Evolutionary conservation across 192 early-diverging fungal species (phyloP).

Genomic region (Backusella sp.): DNA sequence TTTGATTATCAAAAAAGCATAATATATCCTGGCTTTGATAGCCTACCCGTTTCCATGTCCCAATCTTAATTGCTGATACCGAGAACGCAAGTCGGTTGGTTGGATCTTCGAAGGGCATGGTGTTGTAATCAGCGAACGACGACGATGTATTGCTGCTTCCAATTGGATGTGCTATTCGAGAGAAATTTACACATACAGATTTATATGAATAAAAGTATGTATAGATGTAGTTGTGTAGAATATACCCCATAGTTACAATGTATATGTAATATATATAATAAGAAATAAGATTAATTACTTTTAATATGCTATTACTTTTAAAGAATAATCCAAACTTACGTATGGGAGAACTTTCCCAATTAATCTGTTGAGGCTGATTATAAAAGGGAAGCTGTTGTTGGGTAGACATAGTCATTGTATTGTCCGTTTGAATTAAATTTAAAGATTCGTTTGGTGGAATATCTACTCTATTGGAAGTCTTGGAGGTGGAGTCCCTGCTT

Average conservation of each 20-base stretch:
- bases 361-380: not conserved
- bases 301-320: not conserved
- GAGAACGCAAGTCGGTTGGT: constrained; percentile 20
- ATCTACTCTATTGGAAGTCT: not conserved
- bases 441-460: not conserved
- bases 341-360: not conserved
- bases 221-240: not conserved
- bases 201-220: not conserved
- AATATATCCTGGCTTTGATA: constrained; percentile 46
- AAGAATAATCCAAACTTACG: not conserved
- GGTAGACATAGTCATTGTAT: not conserved
- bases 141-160: not conserved
- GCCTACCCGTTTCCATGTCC: constrained; percentile 63
- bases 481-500: not conserved
- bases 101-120: not conserved
- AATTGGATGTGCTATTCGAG: not conserved
- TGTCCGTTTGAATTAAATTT: not conserved
- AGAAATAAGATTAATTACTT: not conserved
- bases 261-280: not conserved
- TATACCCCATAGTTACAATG: not conserved
- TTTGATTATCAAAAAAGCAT: constrained; percentile 50
- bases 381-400: not conserved
- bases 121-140: not conserved
- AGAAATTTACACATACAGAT: not conserved
- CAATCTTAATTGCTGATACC: constrained; percentile 57